A percentile compares a stretch with the other conserved stretches of the same genome.
These are phyloP conservation scores for Coccomyxa sp. DNA, from an alignment of 139 green algal genomes.

Conservation along the genomic window DNA sequence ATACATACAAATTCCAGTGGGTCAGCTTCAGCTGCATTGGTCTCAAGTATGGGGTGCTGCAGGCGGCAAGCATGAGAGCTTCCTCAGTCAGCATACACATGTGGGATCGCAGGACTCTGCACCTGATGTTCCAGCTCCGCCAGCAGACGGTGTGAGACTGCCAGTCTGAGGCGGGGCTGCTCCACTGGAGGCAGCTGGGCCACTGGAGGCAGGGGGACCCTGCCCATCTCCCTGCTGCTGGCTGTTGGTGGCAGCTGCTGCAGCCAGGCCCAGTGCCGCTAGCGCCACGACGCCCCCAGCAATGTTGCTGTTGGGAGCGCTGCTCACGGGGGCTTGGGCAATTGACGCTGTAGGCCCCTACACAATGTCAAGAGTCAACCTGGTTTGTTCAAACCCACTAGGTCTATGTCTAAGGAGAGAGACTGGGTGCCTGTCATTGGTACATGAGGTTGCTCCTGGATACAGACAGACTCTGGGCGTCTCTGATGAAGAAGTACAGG, in stretches of 20 bases:
- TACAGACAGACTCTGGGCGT: not conserved
- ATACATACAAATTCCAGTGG: too few species aligned
- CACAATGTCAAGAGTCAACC: not conserved
- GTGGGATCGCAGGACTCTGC: not conserved
- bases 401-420: too few species aligned
- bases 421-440: not conserved
- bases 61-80: not conserved
- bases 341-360: not conserved
- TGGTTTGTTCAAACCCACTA: too few species aligned
- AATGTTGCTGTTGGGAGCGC: not conserved
- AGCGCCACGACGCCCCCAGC: not conserved
- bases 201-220: not conserved
- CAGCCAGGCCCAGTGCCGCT: not conserved
- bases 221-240: not conserved
- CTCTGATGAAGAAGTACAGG: not conserved
- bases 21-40: not conserved
- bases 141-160: not conserved
- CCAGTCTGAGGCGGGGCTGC: not conserved
- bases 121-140: not conserved
- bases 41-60: not conserved
- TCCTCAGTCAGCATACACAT: not conserved
- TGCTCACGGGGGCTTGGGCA: too few species aligned
- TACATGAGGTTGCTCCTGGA: not conserved
- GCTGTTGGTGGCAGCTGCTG: too few species aligned
- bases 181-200: not conserved